Evolutionary conservation across 345 rosid species (phyloP).

Genomic region (Balakata baccata): DNA sequence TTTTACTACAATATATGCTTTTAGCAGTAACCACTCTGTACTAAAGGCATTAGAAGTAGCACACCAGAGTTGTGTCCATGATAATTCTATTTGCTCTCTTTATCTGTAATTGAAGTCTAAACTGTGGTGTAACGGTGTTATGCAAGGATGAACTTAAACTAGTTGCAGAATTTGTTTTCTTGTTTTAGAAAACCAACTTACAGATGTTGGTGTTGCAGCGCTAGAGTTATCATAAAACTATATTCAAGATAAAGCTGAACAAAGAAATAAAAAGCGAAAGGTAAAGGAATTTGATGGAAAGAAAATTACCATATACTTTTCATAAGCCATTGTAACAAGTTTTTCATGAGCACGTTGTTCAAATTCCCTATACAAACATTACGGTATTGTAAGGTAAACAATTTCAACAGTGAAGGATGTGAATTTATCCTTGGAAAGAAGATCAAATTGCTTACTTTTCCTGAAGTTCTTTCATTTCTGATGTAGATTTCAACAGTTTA

Average conservation of each 20-base stretch:
- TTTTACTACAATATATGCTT: no score
- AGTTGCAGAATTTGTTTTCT: neutral
- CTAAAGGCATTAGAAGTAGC: neutral
- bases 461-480: slow-evolving; percentile 60
- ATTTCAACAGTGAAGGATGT: slow-evolving; percentile 11
- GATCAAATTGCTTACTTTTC: slow-evolving; percentile 52
- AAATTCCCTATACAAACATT: slow-evolving; percentile 52
- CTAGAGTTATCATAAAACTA: neutral
- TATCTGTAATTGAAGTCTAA: neutral
- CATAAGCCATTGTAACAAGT: slow-evolving; percentile 77
- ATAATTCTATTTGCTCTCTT: neutral
- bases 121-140: no score
- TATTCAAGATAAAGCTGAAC: neutral
- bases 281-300: neutral
- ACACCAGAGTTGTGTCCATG: neutral
- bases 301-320: slow-evolving; percentile 68
- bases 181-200: neutral
- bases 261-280: neutral
- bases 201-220: neutral
- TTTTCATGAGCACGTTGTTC: slow-evolving; percentile 66
- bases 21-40: neutral
- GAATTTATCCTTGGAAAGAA: slow-evolving; percentile 19
- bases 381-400: slow-evolving; percentile 18
- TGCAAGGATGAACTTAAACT: neutral
- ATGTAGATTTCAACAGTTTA: slow-evolving; percentile 57